Conservation (phyloP, 768 basidiomycete species). For the Boletellus emodensis region DNA sequence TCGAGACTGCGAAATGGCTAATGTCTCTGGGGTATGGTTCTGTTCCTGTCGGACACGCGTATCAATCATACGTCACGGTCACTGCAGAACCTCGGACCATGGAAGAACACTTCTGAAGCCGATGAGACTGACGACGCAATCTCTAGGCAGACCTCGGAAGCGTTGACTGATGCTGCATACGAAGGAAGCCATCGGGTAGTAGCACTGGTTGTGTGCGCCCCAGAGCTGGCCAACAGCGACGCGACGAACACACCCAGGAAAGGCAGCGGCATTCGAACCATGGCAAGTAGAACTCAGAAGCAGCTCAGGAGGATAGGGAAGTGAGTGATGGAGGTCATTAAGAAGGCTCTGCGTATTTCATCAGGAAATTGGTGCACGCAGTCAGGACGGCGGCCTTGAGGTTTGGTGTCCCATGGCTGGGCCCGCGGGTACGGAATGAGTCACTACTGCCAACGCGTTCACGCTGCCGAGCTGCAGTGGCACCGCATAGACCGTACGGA, state of each 20-base stretch:
- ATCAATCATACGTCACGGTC: constrained; percentile 6
- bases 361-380: not conserved
- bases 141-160: constrained; percentile 14
- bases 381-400: constrained; percentile 10
- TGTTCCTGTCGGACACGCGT: constrained; percentile 12
- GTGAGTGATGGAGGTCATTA: constrained; percentile 2
- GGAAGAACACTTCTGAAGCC: constrained; percentile 21
- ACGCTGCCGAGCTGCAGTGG: too few species aligned
- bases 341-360: constrained; percentile 10
- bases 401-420: constrained; percentile 2
- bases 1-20: constrained; percentile 47
- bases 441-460: constrained; percentile 2
- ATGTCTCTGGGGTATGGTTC: constrained; percentile 39
- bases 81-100: constrained; percentile 10
- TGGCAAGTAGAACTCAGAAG: constrained; percentile 4
- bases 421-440: not conserved
- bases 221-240: constrained; percentile 5
- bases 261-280: constrained; percentile 5
- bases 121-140: constrained; percentile 21
- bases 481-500: not conserved
- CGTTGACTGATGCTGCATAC: not conserved
- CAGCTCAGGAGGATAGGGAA: constrained; percentile 4
- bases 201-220: not conserved
- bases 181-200: not conserved
- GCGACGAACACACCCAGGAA: constrained; percentile 7